Evolutionary conservation across 73 alveolate genomes (phyloP), one percentile per base, ranked within the genome.

Genomic region (Paramecium primaurelia): DNA sequence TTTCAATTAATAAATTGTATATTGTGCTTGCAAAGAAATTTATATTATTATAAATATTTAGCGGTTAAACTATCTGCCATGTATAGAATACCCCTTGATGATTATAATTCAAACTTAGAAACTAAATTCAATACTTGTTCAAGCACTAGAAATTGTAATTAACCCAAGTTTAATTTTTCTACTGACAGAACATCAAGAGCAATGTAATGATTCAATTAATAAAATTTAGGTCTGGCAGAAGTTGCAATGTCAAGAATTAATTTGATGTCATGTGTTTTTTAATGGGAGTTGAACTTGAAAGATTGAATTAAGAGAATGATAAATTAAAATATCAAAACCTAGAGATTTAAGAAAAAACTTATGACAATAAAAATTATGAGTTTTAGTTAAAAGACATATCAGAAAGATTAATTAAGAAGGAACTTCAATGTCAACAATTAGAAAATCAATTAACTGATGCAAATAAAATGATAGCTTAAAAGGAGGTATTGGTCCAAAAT

Each of bases 271-370:
- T 64, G 45, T 64, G 84, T 12, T 64, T 64, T 28, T 34, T 64
- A 32, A 64, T 64, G 84, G 42, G 84, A 11, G 84, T 64, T 64
- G 84, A 64, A 64, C 47, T 64, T 14, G 84, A 64, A 64, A 64
- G 84, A 64, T 64, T 64, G 28, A 64, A 34, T 64, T 28, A 28
- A 28, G 42, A 64, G 26, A 64, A 64, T 64, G 84, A 64, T 12
- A 64, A 64, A 64, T 64, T 64, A n/a, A 64, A 32, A 25, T 12
- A 32, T 28, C 16, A 64, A 28, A 64, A 64, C 26, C 12, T 14
- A 64, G 84, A 64, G 14, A 64, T 64, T 14, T 30, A 64, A 18
- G 84, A 26, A 64, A 64, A 28, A 3, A 11, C 49, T 32, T 64
- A 64, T 26, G 84, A 64, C 1, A 32, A 32, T 14, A 64, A 64